Evolutionary conservation across 208 protist species (phyloP).

Genomic region (Leishmania arabica): DNA sequence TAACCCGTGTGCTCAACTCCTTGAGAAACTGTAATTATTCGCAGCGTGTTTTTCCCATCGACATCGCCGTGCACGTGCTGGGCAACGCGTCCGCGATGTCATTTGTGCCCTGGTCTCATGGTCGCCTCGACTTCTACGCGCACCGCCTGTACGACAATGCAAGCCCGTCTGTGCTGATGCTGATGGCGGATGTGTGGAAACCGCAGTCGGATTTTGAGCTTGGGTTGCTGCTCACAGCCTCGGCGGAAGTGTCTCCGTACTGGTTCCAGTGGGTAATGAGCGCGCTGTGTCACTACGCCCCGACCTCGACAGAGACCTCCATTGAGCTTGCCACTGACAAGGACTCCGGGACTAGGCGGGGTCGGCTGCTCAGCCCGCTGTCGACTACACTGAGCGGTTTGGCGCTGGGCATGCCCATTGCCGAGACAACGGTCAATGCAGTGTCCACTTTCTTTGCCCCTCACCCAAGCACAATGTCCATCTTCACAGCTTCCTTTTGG

Average conservation of each 20-base stretch:
- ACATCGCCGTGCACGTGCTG: conserved; percentile 45
- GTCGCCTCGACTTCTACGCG: conserved; percentile 42
- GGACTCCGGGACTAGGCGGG: neutral
- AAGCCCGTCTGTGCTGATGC: conserved; percentile 12
- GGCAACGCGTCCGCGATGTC: conserved; percentile 17
- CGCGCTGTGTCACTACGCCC: conserved; percentile 35
- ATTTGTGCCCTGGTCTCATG: conserved; percentile 42
- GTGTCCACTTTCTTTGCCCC: neutral
- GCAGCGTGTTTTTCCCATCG: conserved; percentile 26
- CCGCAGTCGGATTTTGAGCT: conserved; percentile 57
- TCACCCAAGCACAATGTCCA: conserved; percentile 11
- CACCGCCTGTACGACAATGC: conserved; percentile 16
- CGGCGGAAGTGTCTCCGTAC: conserved; percentile 36
- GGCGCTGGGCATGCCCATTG: conserved; percentile 14
- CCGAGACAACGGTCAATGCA: conserved; percentile 1
- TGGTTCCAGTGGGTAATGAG: conserved; percentile 60
- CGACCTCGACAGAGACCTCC: neutral
- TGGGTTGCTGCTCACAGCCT: conserved; percentile 57
- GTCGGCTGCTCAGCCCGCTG: conserved; percentile 6
- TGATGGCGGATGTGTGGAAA: conserved; percentile 57
- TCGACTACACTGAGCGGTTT: conserved; percentile 16
- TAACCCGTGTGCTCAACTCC: conserved; percentile 26
- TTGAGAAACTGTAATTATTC: conserved; percentile 40
- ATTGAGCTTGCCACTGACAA: neutral
- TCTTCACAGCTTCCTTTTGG: conserved; percentile 20